These are phyloP conservation scores for Acacia confusa DNA, from an alignment of 306 rosid genomes.

Conservation along the genomic window DNA sequence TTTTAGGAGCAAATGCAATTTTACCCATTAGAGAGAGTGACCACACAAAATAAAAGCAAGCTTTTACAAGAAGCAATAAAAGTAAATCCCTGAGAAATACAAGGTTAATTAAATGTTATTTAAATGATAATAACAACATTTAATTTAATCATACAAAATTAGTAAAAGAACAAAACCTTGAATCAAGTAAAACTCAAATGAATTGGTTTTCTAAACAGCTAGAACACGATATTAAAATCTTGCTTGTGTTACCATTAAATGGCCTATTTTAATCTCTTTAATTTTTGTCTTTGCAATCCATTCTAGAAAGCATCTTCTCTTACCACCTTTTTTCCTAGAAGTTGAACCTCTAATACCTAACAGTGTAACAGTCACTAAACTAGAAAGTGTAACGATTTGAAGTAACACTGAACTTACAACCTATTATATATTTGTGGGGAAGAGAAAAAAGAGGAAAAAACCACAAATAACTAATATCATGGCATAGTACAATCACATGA, in stretches of 20 bases:
- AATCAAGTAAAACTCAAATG: neutral
- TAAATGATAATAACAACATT: neutral
- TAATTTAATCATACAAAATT: neutral
- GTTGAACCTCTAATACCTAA: constrained; percentile 17
- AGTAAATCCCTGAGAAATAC: neutral
- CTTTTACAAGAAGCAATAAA: too few species aligned
- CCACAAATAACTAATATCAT: neutral
- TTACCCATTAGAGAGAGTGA: too few species aligned
- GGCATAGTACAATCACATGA: neutral
- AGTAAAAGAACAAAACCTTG: neutral
- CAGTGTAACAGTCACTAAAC: neutral
- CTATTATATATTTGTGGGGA: neutral
- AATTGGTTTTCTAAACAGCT: constrained; percentile 7
- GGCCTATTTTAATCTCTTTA: constrained; percentile 53
- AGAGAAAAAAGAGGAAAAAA: neutral
- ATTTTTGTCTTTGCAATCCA: constrained; percentile 76
- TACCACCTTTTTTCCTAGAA: constrained; percentile 75
- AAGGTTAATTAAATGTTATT: neutral
- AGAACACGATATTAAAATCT: constrained; percentile 11
- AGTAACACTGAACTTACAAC: neutral
- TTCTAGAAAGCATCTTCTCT: constrained; percentile 84
- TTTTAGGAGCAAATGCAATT: neutral
- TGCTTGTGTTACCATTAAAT: constrained; percentile 5
- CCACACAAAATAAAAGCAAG: too few species aligned
- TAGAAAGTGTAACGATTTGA: neutral